phyloP scores from a whole-genome alignment of 495 filamentous ascomycete species.

The Jackrogersella minutella region DNA sequence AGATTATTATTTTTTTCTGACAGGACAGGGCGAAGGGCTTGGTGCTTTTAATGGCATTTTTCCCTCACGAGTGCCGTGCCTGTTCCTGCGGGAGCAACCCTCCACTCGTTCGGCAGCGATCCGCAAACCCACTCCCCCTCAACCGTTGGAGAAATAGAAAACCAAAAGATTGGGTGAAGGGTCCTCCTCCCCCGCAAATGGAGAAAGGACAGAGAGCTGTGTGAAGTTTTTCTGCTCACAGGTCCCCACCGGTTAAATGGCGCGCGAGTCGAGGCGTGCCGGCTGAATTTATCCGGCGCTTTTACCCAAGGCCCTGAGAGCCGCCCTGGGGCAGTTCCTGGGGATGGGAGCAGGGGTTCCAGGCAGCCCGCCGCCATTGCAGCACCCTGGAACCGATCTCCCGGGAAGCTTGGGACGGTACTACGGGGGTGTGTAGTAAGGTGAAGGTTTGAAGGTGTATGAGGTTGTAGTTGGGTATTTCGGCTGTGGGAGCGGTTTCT shows the following conservation, averaged over 20 bases:
- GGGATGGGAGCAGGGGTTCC: constrained; percentile 6
- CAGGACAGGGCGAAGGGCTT: neutral
- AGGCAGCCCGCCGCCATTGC: constrained; percentile 8
- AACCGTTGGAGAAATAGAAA: constrained; percentile 29
- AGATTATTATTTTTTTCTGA: constrained; percentile 29
- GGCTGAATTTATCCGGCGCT: constrained; percentile 24
- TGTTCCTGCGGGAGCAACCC: constrained; percentile 39
- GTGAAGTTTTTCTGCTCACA: neutral
- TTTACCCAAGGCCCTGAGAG: constrained; percentile 40
- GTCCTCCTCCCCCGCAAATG: constrained; percentile 10
- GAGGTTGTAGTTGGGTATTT: constrained; percentile 10
- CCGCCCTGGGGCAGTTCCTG: constrained; percentile 23
- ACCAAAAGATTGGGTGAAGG: constrained; percentile 8
- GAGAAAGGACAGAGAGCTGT: neutral
- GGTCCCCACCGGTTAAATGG: constrained; percentile 35
- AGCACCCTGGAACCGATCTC: constrained; percentile 38
- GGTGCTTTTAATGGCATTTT: neutral
- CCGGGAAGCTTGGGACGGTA: constrained; percentile 30
- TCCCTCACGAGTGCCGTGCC: constrained; percentile 24
- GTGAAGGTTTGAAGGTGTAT: neutral
- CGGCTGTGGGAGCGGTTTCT: constrained; percentile 17
- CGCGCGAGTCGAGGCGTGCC: constrained; percentile 33
- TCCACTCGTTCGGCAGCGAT: constrained; percentile 22
- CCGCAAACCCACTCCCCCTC: no score
- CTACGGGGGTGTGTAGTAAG: constrained; percentile 16